These are phyloP conservation scores for Clausena lansium DNA, from an alignment of 345 rosid genomes.

Conservation along the genomic window DNA sequence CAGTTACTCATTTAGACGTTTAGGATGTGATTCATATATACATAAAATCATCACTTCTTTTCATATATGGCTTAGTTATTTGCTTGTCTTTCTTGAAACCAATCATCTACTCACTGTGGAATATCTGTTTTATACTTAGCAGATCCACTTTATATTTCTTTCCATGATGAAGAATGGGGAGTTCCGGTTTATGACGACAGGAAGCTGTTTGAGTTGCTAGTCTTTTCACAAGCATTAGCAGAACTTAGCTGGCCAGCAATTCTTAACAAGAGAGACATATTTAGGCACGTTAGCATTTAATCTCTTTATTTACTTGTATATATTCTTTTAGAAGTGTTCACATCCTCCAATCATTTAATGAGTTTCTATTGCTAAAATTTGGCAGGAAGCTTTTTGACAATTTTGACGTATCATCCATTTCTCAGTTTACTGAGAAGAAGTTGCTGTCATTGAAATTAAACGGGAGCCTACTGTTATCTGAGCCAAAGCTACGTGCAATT, in stretches of 20 bases:
- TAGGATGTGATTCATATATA: not conserved
- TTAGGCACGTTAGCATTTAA: conserved; percentile 46
- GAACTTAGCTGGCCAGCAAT: conserved; percentile 91
- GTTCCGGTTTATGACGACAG: conserved; percentile 70
- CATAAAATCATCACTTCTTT: not conserved
- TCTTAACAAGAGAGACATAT: conserved; percentile 55
- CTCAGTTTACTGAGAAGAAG: conserved; percentile 71
- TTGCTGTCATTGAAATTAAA: conserved; percentile 61
- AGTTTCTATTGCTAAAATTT: conserved; percentile 20
- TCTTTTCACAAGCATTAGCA: conserved; percentile 91
- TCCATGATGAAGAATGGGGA: conserved; percentile 92
- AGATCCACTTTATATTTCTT: conserved; percentile 67
- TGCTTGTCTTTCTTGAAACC: not conserved
- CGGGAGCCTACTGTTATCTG: conserved; percentile 63
- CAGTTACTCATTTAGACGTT: not conserved
- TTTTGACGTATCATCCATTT: conserved; percentile 59
- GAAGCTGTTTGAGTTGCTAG: conserved; percentile 80
- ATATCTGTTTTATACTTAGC: conserved; percentile 9
- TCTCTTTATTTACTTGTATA: not conserved
- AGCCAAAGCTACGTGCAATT: conserved; percentile 83
- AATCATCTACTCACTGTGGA: not conserved
- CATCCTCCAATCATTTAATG: not conserved
- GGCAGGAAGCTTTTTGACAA: conserved; percentile 73
- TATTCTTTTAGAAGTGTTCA: not conserved
- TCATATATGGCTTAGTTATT: not conserved